phyloP scores from a whole-genome alignment of 306 rosid species.

The Fagus crenata region DNA sequence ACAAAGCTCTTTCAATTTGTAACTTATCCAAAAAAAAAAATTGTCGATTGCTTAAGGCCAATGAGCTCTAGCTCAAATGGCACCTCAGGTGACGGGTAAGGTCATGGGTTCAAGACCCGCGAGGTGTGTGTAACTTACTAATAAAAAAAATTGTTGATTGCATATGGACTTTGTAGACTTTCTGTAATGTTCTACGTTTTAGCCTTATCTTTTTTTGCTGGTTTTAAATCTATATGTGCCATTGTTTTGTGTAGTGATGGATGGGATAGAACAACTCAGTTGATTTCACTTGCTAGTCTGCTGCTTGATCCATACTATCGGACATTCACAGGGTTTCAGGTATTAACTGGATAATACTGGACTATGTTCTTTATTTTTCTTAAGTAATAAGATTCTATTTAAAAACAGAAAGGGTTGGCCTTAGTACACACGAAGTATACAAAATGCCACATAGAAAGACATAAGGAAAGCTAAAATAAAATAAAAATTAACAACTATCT shows the following conservation, averaged over 20 bases:
- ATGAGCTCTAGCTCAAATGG: too few relatives aligned
- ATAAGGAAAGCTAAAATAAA: background rate
- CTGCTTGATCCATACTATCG: slow-evolving; percentile 96
- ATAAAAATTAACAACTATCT: background rate
- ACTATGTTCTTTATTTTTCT: slow-evolving; percentile 20
- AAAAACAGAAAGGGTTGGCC: background rate
- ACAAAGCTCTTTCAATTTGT: background rate
- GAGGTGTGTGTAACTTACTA: too few relatives aligned
- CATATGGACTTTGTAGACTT: background rate
- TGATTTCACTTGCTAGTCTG: slow-evolving; percentile 86
- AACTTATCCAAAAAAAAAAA: too few relatives aligned
- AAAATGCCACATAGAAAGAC: background rate
- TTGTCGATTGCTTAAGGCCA: too few relatives aligned
- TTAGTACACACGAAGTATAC: background rate
- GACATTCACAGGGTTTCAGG: slow-evolving; percentile 92
- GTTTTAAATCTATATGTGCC: slow-evolving; percentile 17
- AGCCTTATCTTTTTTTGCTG: slow-evolving; percentile 8
- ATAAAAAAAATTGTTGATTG: background rate
- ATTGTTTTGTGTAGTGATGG: slow-evolving; percentile 71
- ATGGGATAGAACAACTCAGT: slow-evolving; percentile 98
- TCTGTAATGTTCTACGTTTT: background rate
- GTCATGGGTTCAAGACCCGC: too few relatives aligned
- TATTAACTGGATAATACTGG: slow-evolving; percentile 33
- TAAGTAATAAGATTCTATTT: background rate
- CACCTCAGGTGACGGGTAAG: too few relatives aligned